These are phyloP conservation scores for Phytophthora europaea DNA, from an alignment of 352 stramenopile species.

Conservation along the genomic window DNA sequence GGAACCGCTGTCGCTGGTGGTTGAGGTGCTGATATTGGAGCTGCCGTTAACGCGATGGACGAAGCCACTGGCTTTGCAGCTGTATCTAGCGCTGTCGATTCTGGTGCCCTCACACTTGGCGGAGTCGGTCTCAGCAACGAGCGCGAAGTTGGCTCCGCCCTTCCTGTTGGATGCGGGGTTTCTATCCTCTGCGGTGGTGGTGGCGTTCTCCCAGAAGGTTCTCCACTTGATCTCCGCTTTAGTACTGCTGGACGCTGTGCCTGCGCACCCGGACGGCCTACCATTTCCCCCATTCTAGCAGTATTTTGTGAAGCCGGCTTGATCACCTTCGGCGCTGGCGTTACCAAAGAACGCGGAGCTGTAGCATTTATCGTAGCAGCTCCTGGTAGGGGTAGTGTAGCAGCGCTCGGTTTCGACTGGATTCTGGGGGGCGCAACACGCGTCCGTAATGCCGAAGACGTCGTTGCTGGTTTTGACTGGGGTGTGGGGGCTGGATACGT, in stretches of 20 bases:
- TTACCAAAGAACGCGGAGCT: not conserved
- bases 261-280: not conserved
- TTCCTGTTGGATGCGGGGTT: not conserved
- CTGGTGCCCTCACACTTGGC: not conserved
- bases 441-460: not conserved
- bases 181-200: not conserved
- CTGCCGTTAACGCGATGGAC: not conserved
- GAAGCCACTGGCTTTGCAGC: not conserved
- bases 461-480: not conserved
- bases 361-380: not conserved
- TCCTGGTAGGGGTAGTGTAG: not conserved
- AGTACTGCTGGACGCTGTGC: not conserved
- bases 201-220: not conserved
- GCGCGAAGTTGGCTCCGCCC: not conserved
- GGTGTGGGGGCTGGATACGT: not conserved
- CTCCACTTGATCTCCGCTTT: not conserved
- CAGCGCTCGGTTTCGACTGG: not conserved
- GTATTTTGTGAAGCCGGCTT: not conserved
- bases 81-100: not conserved
- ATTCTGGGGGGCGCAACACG: not conserved
- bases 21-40: not conserved
- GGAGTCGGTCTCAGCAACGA: not conserved
- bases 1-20: not conserved
- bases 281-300: not conserved
- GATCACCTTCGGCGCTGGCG: not conserved